phyloP scores from a whole-genome alignment of 176 grass and related monocot genomes.

The Phoenix roebelenii region DNA sequence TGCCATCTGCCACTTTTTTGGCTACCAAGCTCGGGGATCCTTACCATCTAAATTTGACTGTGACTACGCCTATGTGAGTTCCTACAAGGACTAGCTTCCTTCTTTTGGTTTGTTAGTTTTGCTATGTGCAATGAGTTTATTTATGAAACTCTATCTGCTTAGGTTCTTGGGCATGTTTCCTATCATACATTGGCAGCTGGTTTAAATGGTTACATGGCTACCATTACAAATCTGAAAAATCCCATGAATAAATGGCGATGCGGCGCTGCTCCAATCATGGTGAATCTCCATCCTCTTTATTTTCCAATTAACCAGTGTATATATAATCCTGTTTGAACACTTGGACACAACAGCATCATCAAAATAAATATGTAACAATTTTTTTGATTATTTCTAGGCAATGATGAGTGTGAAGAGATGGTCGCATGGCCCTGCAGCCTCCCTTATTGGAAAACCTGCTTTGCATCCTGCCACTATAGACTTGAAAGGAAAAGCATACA shows the following conservation, averaged over 20 bases:
- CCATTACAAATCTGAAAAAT: slow-evolving; percentile 94
- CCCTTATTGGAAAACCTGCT: slow-evolving; percentile 84
- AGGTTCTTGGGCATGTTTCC: slow-evolving; percentile 93
- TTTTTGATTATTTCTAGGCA: slow-evolving; percentile 35
- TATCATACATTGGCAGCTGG: slow-evolving; percentile 91
- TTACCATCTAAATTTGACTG: slow-evolving; percentile 97
- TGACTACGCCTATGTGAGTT: slow-evolving; percentile 88
- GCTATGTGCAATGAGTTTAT: neutral
- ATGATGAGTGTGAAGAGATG: slow-evolving; percentile 97
- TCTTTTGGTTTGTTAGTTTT: slow-evolving; percentile 1
- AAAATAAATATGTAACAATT: neutral
- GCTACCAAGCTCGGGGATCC: slow-evolving; percentile 95
- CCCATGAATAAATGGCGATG: slow-evolving; percentile 94
- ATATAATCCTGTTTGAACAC: no score
- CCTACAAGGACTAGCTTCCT: slow-evolving; percentile 11
- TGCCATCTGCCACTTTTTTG: slow-evolving; percentile 98
- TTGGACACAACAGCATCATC: no score
- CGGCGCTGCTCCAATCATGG: slow-evolving; percentile 90
- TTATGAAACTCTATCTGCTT: slow-evolving; percentile 5
- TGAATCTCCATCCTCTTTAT: slow-evolving; percentile 15
- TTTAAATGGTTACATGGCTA: slow-evolving; percentile 96
- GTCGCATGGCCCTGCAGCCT: slow-evolving; percentile 55
- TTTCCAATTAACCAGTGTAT: neutral
- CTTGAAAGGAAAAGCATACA: slow-evolving; percentile 95
- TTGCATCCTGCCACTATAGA: slow-evolving; percentile 78